Percentiles rank a stretch among this genome's conserved stretches.
These are phyloP conservation scores for Phialocephala sp. DNA, from an alignment of 2,329 filamentous ascomycete genomes.

Conservation along the genomic window DNA sequence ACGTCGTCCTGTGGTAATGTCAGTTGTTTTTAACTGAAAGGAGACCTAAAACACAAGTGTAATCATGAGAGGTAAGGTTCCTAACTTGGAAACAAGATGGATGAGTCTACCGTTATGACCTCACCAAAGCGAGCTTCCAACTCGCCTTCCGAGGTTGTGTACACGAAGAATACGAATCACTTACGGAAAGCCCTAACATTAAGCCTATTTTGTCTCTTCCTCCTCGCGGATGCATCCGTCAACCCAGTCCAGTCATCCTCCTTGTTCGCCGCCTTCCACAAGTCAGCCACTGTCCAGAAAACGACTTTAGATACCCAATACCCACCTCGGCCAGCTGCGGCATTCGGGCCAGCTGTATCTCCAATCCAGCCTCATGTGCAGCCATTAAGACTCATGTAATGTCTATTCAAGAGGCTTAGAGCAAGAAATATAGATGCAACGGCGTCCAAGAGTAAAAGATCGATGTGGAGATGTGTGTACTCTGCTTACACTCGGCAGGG, in stretches of 20 bases:
- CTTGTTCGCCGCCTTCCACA: slow-evolving; percentile 21
- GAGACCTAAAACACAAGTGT: neutral
- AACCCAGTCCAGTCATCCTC: slow-evolving; percentile 47
- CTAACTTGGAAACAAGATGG: no score
- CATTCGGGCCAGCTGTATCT: slow-evolving; percentile 21
- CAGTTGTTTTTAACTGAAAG: slow-evolving; percentile 9
- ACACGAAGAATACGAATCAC: slow-evolving; percentile 16
- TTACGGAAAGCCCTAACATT: slow-evolving; percentile 46
- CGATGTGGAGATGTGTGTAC: slow-evolving; percentile 13
- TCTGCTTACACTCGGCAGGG: neutral
- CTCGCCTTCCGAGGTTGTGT: no score
- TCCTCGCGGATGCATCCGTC: slow-evolving; percentile 40
- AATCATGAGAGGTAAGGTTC: no score
- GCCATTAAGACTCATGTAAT: neutral
- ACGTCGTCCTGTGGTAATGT: slow-evolving; percentile 14
- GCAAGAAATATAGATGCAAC: slow-evolving; percentile 12
- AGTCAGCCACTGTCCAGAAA: slow-evolving; percentile 3
- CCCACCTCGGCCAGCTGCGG: slow-evolving; percentile 26
- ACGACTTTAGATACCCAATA: neutral
- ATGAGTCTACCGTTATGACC: neutral
- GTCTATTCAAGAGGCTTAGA: neutral
- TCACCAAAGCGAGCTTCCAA: no score
- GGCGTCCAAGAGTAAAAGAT: no score
- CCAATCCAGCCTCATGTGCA: neutral
- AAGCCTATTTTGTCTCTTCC: slow-evolving; percentile 45